Percentiles rank a stretch among this genome's conserved stretches.
phyloP scores from a whole-genome alignment of 31 red algal species.

The Odonthalia washingtoniensis region DNA sequence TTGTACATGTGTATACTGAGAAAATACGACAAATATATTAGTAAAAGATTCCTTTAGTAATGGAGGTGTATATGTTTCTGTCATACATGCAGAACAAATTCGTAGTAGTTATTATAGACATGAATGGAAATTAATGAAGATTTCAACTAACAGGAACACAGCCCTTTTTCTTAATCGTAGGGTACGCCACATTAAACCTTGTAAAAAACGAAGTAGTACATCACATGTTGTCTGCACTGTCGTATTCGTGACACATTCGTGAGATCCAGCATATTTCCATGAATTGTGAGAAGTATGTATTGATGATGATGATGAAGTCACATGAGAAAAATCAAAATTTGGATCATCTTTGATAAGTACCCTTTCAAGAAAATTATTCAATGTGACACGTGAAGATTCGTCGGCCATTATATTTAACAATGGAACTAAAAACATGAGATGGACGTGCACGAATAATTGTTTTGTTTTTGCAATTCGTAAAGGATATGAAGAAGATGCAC shows the following conservation, averaged over 20 bases:
- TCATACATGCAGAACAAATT: slow-evolving; percentile 17
- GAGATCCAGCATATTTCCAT: slow-evolving; percentile 21
- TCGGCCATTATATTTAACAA: not conserved
- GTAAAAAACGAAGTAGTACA: slow-evolving; percentile 30
- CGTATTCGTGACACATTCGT: slow-evolving; percentile 24
- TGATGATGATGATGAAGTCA: slow-evolving; percentile 42
- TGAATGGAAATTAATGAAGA: slow-evolving; percentile 26
- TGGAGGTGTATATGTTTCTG: slow-evolving; percentile 22
- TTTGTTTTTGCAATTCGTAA: not conserved
- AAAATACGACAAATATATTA: slow-evolving; percentile 21
- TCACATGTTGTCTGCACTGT: slow-evolving; percentile 33
- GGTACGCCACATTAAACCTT: slow-evolving; percentile 31
- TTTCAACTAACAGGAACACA: slow-evolving; percentile 32
- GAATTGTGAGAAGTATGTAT: not conserved
- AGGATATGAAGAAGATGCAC: not conserved
- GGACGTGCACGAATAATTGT: not conserved
- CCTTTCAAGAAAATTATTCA: slow-evolving; percentile 37
- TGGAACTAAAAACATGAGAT: not conserved
- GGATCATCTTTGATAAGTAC: slow-evolving; percentile 19
- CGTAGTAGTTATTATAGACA: slow-evolving; percentile 23
- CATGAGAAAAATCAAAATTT: slow-evolving; percentile 39
- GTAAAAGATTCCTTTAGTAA: slow-evolving; percentile 21
- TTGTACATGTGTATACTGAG: not conserved
- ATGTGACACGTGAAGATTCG: not conserved
- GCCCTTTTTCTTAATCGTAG: slow-evolving; percentile 33